A percentile compares a stretch with the other conserved stretches of the same genome.
Conservation (phyloP, 176 grass and related monocot species). For the Zizania latifolia region DNA sequence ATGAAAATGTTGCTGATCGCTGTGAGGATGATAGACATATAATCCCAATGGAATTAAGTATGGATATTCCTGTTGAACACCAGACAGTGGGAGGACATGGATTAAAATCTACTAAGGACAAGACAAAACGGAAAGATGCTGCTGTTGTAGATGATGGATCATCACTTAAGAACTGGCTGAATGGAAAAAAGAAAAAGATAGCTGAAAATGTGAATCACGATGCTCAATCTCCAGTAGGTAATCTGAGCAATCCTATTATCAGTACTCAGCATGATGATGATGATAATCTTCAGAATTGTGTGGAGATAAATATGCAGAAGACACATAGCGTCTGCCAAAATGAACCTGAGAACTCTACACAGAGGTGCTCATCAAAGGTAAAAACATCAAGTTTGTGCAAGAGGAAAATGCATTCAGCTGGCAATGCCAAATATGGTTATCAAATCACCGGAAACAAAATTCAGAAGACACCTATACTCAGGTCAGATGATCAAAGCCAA, state of each 20-base stretch:
- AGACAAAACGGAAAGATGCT: slow-evolving; percentile 30
- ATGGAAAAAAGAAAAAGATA: slow-evolving; percentile 50
- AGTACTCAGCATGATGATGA: slow-evolving; percentile 9
- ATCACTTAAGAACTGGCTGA: slow-evolving; percentile 62
- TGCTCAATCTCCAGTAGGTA: slow-evolving; percentile 9
- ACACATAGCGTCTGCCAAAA: slow-evolving; percentile 5
- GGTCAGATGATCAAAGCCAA: slow-evolving; percentile 17
- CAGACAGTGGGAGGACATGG: slow-evolving; percentile 26
- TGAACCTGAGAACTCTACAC: slow-evolving; percentile 13
- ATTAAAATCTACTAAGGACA: slow-evolving; percentile 17
- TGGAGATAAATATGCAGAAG: slow-evolving; percentile 17
- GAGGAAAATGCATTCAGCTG: slow-evolving; percentile 1
- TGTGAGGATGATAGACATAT: slow-evolving; percentile 23
- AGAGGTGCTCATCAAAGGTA: slow-evolving; percentile 21
- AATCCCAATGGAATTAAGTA: slow-evolving; percentile 12
- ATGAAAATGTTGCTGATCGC: slow-evolving; percentile 20
- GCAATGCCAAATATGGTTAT: neutral
- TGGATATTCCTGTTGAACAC: slow-evolving; percentile 3
- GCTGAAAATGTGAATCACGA: neutral
- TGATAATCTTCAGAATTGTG: slow-evolving; percentile 2
- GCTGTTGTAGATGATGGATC: slow-evolving; percentile 48
- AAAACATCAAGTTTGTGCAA: slow-evolving; percentile 14
- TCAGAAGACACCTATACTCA: slow-evolving; percentile 3
- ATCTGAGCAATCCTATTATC: slow-evolving; percentile 22
- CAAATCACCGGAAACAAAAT: neutral